phyloP scores from a whole-genome alignment of 805 yeast species.

The Priceomyces carsonii region DNA sequence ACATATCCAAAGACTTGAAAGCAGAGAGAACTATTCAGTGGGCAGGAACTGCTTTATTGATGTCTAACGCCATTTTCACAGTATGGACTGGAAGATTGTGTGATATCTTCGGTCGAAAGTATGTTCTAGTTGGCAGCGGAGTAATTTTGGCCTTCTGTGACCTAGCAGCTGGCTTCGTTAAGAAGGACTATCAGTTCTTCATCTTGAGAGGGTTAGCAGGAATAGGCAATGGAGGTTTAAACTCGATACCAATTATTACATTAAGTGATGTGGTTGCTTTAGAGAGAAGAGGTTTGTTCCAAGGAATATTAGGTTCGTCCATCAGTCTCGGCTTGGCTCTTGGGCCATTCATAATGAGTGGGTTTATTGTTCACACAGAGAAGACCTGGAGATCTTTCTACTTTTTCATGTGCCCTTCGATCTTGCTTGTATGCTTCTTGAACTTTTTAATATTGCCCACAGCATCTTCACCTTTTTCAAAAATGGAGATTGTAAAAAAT shows the following conservation, averaged over 20 bases:
- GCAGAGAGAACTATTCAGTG: constrained; percentile 52
- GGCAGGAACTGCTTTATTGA: constrained; percentile 58
- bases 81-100: constrained; percentile 53
- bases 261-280: constrained; percentile 55
- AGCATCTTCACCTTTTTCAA: too few species aligned
- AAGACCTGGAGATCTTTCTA: constrained; percentile 59
- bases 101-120: constrained; percentile 56
- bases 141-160: constrained; percentile 43
- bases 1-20: constrained; percentile 46
- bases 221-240: constrained; percentile 55
- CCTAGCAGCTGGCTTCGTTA: constrained; percentile 51
- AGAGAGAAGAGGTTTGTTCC: constrained; percentile 54
- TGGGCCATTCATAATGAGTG: constrained; percentile 59
- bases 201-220: constrained; percentile 59
- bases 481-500: constrained; percentile 38
- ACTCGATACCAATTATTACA: constrained; percentile 51
- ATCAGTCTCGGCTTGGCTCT: constrained; percentile 53
- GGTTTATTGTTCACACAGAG: constrained; percentile 38
- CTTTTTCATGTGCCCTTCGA: constrained; percentile 46
- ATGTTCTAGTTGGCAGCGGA: constrained; percentile 40
- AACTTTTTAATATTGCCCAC: too few species aligned
- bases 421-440: constrained; percentile 27
- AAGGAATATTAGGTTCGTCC: constrained; percentile 53
- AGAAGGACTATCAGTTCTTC: constrained; percentile 47
- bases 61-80: constrained; percentile 53